Conservation (phyloP, 2,329 filamentous ascomycete genomes). For the Ceratocystis eucalypticola region DNA sequence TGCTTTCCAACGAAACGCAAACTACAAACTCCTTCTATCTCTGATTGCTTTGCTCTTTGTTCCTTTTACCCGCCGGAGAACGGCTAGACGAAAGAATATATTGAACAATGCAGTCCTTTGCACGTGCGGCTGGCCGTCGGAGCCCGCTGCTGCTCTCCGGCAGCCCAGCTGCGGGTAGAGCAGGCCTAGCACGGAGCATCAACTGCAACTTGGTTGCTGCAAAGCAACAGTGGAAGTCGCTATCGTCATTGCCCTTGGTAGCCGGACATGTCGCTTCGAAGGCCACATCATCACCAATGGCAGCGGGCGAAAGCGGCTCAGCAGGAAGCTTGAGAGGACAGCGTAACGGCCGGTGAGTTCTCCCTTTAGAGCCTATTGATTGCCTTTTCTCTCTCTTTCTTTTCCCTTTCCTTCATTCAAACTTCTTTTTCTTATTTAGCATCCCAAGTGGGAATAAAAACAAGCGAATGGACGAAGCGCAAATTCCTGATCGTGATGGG, state of each 20-base stretch:
- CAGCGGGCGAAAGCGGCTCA: neutral
- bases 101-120: slow-evolving; percentile 14
- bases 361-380: neutral
- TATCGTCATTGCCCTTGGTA: neutral
- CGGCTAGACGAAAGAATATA: neutral
- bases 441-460: slow-evolving; percentile 8
- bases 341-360: slow-evolving; percentile 14
- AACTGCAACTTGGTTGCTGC: neutral
- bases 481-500: too few relatives aligned
- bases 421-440: neutral
- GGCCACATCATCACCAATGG: neutral
- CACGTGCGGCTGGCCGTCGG: slow-evolving; percentile 11
- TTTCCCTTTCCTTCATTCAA: neutral
- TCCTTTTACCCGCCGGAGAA: neutral
- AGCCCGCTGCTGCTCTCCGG: slow-evolving; percentile 1
- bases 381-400: neutral
- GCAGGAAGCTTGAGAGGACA: neutral
- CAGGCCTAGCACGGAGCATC: neutral
- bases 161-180: neutral
- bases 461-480: neutral
- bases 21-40: too few relatives aligned
- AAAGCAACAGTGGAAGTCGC: neutral
- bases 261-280: neutral
- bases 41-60: neutral
- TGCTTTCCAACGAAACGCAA: too few relatives aligned